Conservation (phyloP, 2,329 filamentous ascomycete species). For the Arthrobotrys pseudoclavata region DNA sequence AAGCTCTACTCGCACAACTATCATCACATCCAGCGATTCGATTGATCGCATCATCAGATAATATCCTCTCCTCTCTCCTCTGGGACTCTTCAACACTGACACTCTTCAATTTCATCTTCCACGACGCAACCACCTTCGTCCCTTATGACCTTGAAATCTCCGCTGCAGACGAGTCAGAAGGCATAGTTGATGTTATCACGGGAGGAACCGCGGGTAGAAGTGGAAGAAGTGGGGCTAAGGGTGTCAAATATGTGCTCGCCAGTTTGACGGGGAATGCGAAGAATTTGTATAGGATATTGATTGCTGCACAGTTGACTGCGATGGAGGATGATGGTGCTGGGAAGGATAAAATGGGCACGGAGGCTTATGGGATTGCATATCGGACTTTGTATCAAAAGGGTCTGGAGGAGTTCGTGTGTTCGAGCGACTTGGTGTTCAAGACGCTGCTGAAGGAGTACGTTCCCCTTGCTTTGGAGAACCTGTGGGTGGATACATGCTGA, state of each 20-base stretch:
- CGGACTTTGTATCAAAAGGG: slow-evolving; percentile 93
- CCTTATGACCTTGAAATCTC: slow-evolving; percentile 81
- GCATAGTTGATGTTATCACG: slow-evolving; percentile 77
- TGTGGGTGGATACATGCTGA: not conserved
- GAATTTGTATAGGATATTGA: slow-evolving; percentile 84
- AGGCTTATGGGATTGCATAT: slow-evolving; percentile 82
- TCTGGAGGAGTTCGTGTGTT: slow-evolving; percentile 95
- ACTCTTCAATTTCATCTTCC: slow-evolving; percentile 87
- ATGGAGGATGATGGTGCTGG: slow-evolving; percentile 73
- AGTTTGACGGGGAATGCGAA: slow-evolving; percentile 92
- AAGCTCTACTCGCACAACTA: slow-evolving; percentile 81
- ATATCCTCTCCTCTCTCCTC: slow-evolving; percentile 85
- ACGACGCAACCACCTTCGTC: slow-evolving; percentile 92
- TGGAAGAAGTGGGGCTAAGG: slow-evolving; percentile 77
- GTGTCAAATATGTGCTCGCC: slow-evolving; percentile 89
- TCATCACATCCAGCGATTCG: slow-evolving; percentile 79
- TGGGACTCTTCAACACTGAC: slow-evolving; percentile 91
- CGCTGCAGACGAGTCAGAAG: slow-evolving; percentile 75
- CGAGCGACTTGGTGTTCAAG: slow-evolving; percentile 94
- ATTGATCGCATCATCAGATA: slow-evolving; percentile 85
- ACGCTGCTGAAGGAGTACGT: slow-evolving; percentile 90
- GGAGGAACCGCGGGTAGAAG: slow-evolving; percentile 61
- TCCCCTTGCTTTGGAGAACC: not conserved
- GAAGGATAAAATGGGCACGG: slow-evolving; percentile 70
- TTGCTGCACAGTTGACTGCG: slow-evolving; percentile 83